Conservation (phyloP, 805 yeast species). For the Schizosaccharomyces cryophilus region DNA sequence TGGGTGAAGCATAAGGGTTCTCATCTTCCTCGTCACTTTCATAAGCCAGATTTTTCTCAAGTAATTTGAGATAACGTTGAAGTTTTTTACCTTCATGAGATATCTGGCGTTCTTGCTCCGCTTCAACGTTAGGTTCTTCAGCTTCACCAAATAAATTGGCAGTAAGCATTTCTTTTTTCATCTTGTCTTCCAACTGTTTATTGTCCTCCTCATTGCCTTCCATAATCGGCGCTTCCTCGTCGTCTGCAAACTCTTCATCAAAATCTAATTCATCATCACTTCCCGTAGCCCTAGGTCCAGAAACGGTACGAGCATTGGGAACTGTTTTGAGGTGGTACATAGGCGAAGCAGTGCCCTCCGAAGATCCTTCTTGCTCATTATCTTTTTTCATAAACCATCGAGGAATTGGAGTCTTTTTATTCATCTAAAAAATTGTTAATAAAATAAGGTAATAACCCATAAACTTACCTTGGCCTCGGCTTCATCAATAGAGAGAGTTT, state of each 20-base stretch:
- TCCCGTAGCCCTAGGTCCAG: constrained; percentile 20
- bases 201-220: constrained; percentile 91
- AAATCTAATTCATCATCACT: constrained; percentile 81
- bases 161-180: constrained; percentile 48
- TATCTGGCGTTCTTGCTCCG: constrained; percentile 54
- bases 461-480: constrained; percentile 38
- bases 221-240: constrained; percentile 93
- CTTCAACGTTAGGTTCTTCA: constrained; percentile 30
- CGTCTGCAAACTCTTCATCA: constrained; percentile 94
- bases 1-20: constrained; percentile 2
- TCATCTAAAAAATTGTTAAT: constrained; percentile 27
- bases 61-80: constrained; percentile 35
- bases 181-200: constrained; percentile 45
- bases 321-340: constrained; percentile 10
- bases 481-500: constrained; percentile 82
- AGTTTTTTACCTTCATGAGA: constrained; percentile 80
- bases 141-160: constrained; percentile 6
- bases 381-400: constrained; percentile 83
- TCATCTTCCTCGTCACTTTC: constrained; percentile 2
- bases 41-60: constrained; percentile 2
- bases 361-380: constrained; percentile 21
- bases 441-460: not conserved
- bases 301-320: not conserved
- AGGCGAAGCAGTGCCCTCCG: constrained; percentile 4
- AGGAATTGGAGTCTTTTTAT: constrained; percentile 48